A percentile compares a stretch with the other conserved stretches of the same genome.
phyloP scores from a whole-genome alignment of 2,329 filamentous ascomycete genomes.

The Sporothrix inflata region DNA sequence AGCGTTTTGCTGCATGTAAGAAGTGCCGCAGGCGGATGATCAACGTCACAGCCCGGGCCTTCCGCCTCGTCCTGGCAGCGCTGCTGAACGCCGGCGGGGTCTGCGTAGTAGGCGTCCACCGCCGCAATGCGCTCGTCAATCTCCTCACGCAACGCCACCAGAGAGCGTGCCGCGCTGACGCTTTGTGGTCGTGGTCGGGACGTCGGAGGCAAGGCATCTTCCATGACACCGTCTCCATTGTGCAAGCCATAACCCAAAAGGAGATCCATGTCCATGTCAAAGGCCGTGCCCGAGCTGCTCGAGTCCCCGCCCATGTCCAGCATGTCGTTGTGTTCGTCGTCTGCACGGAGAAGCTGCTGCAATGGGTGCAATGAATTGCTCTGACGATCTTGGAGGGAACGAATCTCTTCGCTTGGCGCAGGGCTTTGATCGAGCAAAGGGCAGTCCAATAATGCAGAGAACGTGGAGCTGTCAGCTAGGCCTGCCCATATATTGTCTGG shows the following conservation, averaged over 20 bases:
- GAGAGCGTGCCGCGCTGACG: not conserved
- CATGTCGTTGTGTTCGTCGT: not conserved
- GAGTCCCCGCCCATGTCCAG: not conserved
- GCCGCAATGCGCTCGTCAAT: not conserved
- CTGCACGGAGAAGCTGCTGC: not conserved
- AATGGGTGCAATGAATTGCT: not conserved
- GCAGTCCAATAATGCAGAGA: slow-evolving; percentile 1
- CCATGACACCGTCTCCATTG: not conserved
- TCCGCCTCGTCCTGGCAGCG: not conserved
- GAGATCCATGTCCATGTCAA: not conserved
- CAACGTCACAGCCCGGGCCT: not conserved
- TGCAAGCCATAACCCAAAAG: not conserved
- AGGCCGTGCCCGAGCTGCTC: not conserved
- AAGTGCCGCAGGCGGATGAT: not conserved
- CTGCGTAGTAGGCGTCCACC: not conserved
- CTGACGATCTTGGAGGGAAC: not conserved
- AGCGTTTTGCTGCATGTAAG: not conserved
- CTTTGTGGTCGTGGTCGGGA: not conserved
- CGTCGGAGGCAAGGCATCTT: too few relatives aligned
- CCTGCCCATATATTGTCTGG: not conserved
- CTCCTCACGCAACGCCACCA: slow-evolving; percentile 3
- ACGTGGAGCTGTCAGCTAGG: not conserved
- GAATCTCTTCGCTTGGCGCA: not conserved
- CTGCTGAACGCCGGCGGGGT: not conserved
- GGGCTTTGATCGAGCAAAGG: not conserved